Evolutionary conservation across 148 eudicot genomes (phyloP).

Genomic region (Cornus controversa): DNA sequence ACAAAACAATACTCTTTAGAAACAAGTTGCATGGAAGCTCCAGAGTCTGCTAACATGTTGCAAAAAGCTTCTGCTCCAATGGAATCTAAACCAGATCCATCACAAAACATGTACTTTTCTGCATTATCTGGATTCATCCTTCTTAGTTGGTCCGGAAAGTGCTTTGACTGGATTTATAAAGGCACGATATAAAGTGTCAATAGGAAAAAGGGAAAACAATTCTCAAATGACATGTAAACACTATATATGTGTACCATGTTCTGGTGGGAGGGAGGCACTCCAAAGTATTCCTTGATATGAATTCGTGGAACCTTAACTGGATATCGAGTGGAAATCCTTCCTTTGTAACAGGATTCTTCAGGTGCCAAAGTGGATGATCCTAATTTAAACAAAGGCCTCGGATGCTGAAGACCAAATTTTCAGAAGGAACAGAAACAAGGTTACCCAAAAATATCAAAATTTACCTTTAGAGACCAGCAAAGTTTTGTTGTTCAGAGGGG

Average conservation of each 20-base stretch:
- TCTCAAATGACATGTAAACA: background rate
- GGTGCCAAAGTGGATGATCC: slow-evolving; percentile 37
- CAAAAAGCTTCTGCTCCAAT: slow-evolving; percentile 66
- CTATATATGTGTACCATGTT: slow-evolving; percentile 34
- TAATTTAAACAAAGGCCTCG: slow-evolving; percentile 18
- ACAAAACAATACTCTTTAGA: slow-evolving; percentile 63
- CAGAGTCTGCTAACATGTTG: slow-evolving; percentile 65
- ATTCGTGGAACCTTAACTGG: slow-evolving; percentile 52
- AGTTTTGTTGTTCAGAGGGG: slow-evolving; percentile 49
- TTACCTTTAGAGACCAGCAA: slow-evolving; percentile 47
- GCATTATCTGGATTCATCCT: slow-evolving; percentile 60
- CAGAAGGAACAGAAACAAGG: background rate
- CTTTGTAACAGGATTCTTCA: slow-evolving; percentile 42
- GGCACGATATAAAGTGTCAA: slow-evolving; percentile 11
- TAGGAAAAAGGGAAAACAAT: slow-evolving; percentile 9
- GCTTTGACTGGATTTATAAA: slow-evolving; percentile 39
- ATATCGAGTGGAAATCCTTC: slow-evolving; percentile 57
- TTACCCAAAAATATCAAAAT: slow-evolving; percentile 16
- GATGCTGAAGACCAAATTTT: slow-evolving; percentile 6
- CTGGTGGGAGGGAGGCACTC: slow-evolving; percentile 39
- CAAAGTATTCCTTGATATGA: slow-evolving; percentile 65
- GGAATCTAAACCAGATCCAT: slow-evolving; percentile 37
- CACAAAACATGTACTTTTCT: slow-evolving; percentile 48
- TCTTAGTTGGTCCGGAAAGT: slow-evolving; percentile 50
- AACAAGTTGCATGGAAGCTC: slow-evolving; percentile 57